Percentiles rank a stretch among this genome's conserved stretches.
Evolutionary conservation across 169 alveolate species (phyloP).

Genomic region (Cryptosporidium muris): DNA sequence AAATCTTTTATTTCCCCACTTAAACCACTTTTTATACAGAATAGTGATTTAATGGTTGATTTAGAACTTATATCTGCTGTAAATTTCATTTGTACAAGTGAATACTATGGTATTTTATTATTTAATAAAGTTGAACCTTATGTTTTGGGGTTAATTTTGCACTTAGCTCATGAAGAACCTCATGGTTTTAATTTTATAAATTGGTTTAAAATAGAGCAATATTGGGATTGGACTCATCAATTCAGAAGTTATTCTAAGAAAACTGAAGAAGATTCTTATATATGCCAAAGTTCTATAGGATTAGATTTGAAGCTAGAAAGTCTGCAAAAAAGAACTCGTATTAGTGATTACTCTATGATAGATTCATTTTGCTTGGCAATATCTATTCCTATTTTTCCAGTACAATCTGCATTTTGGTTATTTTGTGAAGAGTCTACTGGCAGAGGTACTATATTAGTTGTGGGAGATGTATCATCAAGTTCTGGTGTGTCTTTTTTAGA

Average conservation of each 20-base stretch:
- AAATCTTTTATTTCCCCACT: neutral
- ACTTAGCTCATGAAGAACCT: slow-evolving; percentile 11
- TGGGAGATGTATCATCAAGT: slow-evolving; percentile 37
- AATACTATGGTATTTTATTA: slow-evolving; percentile 36
- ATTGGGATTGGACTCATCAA: slow-evolving; percentile 56
- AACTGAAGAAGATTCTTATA: neutral
- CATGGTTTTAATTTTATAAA: slow-evolving; percentile 18
- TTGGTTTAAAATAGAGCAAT: slow-evolving; percentile 48
- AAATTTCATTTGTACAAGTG: slow-evolving; percentile 25
- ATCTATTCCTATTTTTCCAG: slow-evolving; percentile 19
- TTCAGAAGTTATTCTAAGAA: too few relatives aligned
- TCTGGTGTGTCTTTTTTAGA: slow-evolving; percentile 45
- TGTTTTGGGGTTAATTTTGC: slow-evolving; percentile 8
- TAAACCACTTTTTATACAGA: neutral
- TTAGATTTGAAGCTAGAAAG: neutral
- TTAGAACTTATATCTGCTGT: slow-evolving; percentile 32
- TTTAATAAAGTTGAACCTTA: slow-evolving; percentile 43
- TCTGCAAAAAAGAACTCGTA: neutral
- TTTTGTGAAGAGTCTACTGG: neutral
- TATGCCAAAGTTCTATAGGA: neutral
- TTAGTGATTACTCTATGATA: neutral
- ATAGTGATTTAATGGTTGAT: neutral
- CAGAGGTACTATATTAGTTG: neutral
- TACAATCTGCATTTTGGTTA: slow-evolving; percentile 10
- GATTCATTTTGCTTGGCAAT: slow-evolving; percentile 29